Evolutionary conservation across 2,329 filamentous ascomycete species (phyloP).

Genomic region (Talaromyces sp.): DNA sequence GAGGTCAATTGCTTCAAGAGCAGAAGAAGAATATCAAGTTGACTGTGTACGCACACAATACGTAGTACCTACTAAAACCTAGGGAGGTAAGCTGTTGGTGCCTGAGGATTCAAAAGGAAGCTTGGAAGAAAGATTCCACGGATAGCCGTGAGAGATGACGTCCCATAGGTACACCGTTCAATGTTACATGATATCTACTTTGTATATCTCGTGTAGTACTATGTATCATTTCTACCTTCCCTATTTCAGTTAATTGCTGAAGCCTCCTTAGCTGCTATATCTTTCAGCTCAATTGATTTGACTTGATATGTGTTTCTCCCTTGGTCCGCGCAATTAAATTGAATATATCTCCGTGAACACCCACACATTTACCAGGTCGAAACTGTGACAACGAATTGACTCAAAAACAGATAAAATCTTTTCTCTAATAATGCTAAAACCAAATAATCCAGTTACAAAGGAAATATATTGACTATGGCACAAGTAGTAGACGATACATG

Average conservation of each 20-base stretch:
- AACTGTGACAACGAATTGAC: neutral
- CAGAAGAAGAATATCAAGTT: neutral
- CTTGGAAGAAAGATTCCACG: neutral
- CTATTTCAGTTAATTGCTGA: neutral
- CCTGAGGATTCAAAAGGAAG: neutral
- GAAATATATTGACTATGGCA: constrained; percentile 45
- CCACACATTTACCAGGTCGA: neutral
- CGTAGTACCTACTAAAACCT: neutral
- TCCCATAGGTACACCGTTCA: neutral
- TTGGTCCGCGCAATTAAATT: neutral
- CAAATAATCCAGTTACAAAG: constrained; percentile 32
- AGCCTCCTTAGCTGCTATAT: neutral
- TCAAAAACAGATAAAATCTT: neutral
- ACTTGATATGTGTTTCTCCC: neutral
- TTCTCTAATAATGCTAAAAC: neutral
- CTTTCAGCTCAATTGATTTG: neutral
- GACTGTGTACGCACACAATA: neutral
- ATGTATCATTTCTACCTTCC: neutral
- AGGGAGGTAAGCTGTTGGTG: neutral
- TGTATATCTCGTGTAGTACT: neutral
- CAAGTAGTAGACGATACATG: constrained; percentile 40
- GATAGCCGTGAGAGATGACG: neutral
- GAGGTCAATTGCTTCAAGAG: neutral
- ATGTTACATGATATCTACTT: neutral
- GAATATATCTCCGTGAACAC: neutral